These are phyloP conservation scores for Phyllosticta citribraziliensis DNA, from an alignment of 2,329 filamentous ascomycete species.

Conservation along the genomic window DNA sequence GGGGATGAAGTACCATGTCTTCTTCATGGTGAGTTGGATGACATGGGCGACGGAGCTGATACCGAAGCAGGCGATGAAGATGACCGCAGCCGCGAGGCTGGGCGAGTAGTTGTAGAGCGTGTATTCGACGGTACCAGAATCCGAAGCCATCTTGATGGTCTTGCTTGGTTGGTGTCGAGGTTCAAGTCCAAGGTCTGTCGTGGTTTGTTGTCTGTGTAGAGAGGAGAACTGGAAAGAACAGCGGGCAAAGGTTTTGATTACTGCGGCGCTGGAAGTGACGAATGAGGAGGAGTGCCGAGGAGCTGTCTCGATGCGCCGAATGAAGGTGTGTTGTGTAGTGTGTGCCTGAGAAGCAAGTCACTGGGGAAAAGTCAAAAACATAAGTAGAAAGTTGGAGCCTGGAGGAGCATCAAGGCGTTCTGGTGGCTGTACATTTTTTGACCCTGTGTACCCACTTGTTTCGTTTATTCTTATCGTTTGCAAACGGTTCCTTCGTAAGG, in stretches of 20 bases:
- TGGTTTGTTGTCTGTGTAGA: background rate
- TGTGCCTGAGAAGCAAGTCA: background rate
- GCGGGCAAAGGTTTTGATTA: background rate
- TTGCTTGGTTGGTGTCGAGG: background rate
- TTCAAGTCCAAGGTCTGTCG: background rate
- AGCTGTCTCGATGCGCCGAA: background rate
- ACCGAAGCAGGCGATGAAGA: constrained; percentile 22
- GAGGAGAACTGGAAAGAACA: background rate
- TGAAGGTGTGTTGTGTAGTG: background rate
- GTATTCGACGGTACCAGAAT: constrained; percentile 15
- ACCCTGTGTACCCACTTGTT: background rate
- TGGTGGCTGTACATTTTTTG: background rate
- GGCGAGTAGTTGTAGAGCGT: constrained; percentile 25
- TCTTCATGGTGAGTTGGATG: constrained; percentile 28
- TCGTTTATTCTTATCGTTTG: background rate
- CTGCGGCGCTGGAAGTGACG: background rate
- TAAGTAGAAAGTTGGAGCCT: background rate
- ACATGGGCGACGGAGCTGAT: constrained; percentile 26
- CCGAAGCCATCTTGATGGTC: background rate
- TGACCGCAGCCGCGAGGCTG: constrained; percentile 19
- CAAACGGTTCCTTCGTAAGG: background rate
- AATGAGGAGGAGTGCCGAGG: background rate
- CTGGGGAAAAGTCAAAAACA: background rate
- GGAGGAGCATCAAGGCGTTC: background rate
- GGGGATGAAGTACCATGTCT: constrained; percentile 43